These are phyloP conservation scores for Angomonas desouzai DNA, from an alignment of 208 protist species.

Conservation along the genomic window DNA sequence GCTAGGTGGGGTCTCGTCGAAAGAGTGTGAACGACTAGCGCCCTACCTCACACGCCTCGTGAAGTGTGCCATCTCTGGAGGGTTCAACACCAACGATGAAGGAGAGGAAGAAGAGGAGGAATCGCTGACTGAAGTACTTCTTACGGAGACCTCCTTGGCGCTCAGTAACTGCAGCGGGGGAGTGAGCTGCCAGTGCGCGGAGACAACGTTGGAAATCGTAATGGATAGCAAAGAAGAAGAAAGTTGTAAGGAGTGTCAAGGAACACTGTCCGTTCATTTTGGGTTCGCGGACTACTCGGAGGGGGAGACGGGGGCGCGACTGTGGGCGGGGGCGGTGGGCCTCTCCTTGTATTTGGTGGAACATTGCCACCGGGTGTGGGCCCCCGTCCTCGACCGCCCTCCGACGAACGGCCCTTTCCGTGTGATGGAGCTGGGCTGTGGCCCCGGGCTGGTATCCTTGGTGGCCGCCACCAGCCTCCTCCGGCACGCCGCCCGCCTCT, in stretches of 20 bases:
- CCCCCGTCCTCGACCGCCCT: not conserved
- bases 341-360: constrained; percentile 47
- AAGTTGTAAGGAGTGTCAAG: not conserved
- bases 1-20: constrained; percentile 22
- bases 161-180: constrained; percentile 42
- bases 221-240: not conserved
- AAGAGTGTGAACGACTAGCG: constrained; percentile 27
- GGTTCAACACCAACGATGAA: constrained; percentile 1
- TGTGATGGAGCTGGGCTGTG: constrained; percentile 52
- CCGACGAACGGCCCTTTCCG: constrained; percentile 14
- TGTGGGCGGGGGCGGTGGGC: constrained; percentile 54
- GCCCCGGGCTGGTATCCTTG: constrained; percentile 43
- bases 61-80: constrained; percentile 22
- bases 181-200: constrained; percentile 28
- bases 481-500: not conserved
- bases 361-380: constrained; percentile 12
- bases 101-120: not conserved
- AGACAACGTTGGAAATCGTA: constrained; percentile 13
- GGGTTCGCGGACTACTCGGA: constrained; percentile 55
- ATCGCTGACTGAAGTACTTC: constrained; percentile 18
- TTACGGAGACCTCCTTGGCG: constrained; percentile 20
- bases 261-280: constrained; percentile 27
- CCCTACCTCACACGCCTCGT: constrained; percentile 31
- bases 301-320: constrained; percentile 45
- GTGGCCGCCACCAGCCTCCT: constrained; percentile 18